Evolutionary conservation across 1,139 yeast species (phyloP).

Genomic region (Geotrichum candidum): DNA sequence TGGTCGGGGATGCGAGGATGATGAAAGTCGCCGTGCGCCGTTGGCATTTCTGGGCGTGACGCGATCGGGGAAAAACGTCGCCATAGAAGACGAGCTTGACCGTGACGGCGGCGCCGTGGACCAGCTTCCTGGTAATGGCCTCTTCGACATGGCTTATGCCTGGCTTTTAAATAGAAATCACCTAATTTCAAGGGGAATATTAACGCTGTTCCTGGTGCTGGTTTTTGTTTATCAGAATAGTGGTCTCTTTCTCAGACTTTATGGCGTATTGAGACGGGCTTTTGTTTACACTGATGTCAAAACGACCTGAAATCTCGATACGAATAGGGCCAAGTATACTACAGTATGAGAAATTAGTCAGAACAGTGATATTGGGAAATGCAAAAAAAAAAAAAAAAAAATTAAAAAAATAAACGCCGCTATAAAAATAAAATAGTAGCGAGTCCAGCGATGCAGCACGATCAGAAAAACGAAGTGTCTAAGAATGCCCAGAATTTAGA

Average conservation of each 20-base stretch:
- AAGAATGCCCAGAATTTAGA: neutral
- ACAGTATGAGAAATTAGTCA: neutral
- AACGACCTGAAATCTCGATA: neutral
- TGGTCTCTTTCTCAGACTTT: neutral
- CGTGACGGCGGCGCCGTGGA: constrained; percentile 10
- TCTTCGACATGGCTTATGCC: constrained; percentile 13
- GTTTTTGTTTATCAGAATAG: neutral
- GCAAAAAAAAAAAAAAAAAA: neutral
- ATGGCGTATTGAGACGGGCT: neutral
- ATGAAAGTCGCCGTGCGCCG: neutral
- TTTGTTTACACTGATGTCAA: neutral
- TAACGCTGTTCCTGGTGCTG: neutral
- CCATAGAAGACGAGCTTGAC: constrained; percentile 9
- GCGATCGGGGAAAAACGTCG: constrained; percentile 18
- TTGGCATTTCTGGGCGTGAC: neutral
- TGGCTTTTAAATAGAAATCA: neutral
- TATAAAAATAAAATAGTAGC: neutral
- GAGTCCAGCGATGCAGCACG: neutral
- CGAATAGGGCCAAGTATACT: neutral
- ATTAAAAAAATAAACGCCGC: neutral
- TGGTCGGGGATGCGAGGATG: constrained; percentile 2
- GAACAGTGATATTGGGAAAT: neutral
- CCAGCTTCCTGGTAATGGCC: constrained; percentile 6
- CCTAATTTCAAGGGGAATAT: neutral
- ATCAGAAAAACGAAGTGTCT: neutral